Base-by-base conservation (phyloP, 139 green algal species). In the Asterochloris erici region DNA sequence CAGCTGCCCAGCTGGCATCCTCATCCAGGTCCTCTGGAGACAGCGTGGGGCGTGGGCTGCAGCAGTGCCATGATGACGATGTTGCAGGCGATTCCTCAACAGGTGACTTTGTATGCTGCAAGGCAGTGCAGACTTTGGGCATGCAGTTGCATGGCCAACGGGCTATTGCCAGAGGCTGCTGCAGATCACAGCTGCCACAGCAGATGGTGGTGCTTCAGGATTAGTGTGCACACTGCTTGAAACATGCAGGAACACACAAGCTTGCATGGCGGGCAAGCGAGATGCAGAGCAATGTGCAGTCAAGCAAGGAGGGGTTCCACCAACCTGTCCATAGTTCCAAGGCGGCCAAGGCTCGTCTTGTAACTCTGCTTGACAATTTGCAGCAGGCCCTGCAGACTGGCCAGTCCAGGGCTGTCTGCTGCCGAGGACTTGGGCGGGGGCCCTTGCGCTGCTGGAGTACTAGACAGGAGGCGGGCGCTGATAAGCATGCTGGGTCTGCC, bases 291-390 rank as follows among this genome's bases (percentile, higher is more conserved):
- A 26, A 71, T 21, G 66, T 10, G 60, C 26, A 38, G 28, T 77
- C 28, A 16, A 62, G 69, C 23, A 26, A 54, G 29, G 21, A 23
- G 70, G 11, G 38, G 70, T 54, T 54, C 0, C 23, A 10, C 19
- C 68, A 70, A n/a, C 76, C 76, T 80, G 76, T 80, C 38, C 38
- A 23, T 80, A 54, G 24, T 80, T 62, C 17, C 68, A 61, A 80
- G 68, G 76, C 60, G 68, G 61, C 16, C 68, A 61, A 24, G 68
- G n/a, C 19, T 70, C 47, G 11, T 80, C 76, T 60, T n/a, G 47
- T 80, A 63, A 63, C 63, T 82, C 54, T 82, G 78, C 63, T 82
- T 82, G 26, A 74, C 73, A n/a, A 74, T 66, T 24, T 82, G 78
- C 63, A 82, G 78, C 78, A 82, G 63, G 17, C 63, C 63, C 47